phyloP scores from a whole-genome alignment of 75 land plant species.

The Sequoia sempervirens region DNA sequence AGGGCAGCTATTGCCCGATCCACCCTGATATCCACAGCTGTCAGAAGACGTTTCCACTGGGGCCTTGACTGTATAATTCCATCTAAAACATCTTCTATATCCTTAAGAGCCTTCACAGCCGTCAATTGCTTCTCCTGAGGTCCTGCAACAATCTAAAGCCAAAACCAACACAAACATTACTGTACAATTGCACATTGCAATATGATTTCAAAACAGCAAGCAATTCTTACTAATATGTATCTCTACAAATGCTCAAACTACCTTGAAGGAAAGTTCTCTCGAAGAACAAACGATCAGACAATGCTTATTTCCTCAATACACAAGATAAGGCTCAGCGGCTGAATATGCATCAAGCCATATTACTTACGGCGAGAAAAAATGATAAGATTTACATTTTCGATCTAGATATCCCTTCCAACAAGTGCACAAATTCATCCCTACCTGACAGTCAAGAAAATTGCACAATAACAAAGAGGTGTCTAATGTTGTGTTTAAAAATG shows the following conservation, averaged over 20 bases:
- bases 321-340: not conserved
- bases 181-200: not conserved
- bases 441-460: too few species aligned
- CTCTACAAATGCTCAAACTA: not conserved
- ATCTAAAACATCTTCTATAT: constrained; percentile 54
- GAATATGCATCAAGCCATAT: not conserved
- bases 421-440: too few species aligned
- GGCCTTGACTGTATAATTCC: constrained; percentile 52
- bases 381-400: not conserved
- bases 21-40: constrained; percentile 88
- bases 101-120: constrained; percentile 56
- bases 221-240: not conserved
- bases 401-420: not conserved
- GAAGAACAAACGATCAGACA: not conserved
- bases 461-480: too few species aligned
- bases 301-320: not conserved
- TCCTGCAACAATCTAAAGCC: not conserved
- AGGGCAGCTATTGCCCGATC: constrained; percentile 81
- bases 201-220: not conserved
- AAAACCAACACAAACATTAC: not conserved
- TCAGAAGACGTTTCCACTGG: constrained; percentile 66
- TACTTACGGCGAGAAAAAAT: not conserved
- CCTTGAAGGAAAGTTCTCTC: not conserved
- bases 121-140: constrained; percentile 31
- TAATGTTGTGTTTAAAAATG: too few species aligned